These are phyloP conservation scores for Aphanoascus verrucosus DNA, from an alignment of 2,329 filamentous ascomycete genomes.

Conservation along the genomic window DNA sequence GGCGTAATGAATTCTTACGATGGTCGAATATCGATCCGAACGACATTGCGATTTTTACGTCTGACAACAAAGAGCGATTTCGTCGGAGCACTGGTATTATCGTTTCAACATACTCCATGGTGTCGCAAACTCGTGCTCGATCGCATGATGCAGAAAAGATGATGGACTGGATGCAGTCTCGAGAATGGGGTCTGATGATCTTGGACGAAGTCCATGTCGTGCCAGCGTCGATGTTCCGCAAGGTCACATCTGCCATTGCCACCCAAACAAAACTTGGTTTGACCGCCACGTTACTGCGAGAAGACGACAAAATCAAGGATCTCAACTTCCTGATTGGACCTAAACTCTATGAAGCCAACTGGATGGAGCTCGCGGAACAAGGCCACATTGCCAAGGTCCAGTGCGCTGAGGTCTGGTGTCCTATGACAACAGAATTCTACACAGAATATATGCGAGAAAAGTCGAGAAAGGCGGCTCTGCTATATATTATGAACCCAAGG, in stretches of 20 bases:
- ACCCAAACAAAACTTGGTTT: slow-evolving; percentile 91
- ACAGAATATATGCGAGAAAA: slow-evolving; percentile 74
- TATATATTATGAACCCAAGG: slow-evolving; percentile 95
- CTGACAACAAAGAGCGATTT: slow-evolving; percentile 79
- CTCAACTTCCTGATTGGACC: slow-evolving; percentile 95
- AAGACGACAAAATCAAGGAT: slow-evolving; percentile 97
- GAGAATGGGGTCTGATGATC: slow-evolving; percentile 96
- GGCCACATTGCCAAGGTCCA: slow-evolving; percentile 95
- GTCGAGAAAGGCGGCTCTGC: slow-evolving; percentile 53
- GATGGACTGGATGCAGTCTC: slow-evolving; percentile 81
- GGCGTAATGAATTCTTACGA: slow-evolving; percentile 91
- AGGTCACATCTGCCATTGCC: slow-evolving; percentile 85
- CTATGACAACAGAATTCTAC: slow-evolving; percentile 98
- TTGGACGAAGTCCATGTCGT: slow-evolving; percentile 97
- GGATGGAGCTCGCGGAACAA: slow-evolving; percentile 96
- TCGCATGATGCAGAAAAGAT: slow-evolving; percentile 93
- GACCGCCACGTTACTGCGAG: slow-evolving; percentile 84
- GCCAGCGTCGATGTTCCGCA: slow-evolving; percentile 89
- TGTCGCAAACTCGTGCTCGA: slow-evolving; percentile 77
- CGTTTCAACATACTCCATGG: slow-evolving; percentile 97
- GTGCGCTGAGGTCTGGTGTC: slow-evolving; percentile 97
- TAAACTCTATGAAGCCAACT: slow-evolving; percentile 96
- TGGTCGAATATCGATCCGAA: slow-evolving; percentile 98
- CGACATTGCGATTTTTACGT: slow-evolving; percentile 90
- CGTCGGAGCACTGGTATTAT: slow-evolving; percentile 87